phyloP scores from a whole-genome alignment of 2,329 filamentous ascomycete species.

The Diaporthe destruens region DNA sequence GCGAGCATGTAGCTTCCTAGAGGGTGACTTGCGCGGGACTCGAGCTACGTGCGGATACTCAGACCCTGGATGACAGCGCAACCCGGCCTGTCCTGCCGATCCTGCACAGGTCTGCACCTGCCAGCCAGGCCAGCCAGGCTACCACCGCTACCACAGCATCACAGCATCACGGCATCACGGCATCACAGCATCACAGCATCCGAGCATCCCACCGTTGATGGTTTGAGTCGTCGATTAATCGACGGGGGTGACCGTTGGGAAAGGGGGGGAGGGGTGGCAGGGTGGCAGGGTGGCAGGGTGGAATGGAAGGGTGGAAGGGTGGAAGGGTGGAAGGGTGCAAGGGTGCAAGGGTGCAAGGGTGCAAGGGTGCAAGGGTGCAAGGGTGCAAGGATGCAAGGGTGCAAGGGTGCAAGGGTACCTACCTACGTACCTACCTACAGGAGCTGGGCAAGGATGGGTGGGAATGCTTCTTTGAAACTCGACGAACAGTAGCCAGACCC shows the following conservation, averaged over 20 bases:
- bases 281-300: too few species aligned
- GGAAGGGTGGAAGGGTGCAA: too few species aligned
- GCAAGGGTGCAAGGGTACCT: too few species aligned
- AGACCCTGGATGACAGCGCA: conserved; percentile 12
- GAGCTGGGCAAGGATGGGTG: background rate
- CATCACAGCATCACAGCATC: too few species aligned
- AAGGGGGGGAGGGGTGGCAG: background rate
- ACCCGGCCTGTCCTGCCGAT: background rate
- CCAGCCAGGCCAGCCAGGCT: background rate
- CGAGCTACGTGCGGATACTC: background rate
- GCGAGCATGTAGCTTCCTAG: conserved; percentile 9
- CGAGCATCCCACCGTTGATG: background rate
- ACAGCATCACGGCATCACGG: background rate
- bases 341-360: too few species aligned
- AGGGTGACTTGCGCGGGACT: conserved; percentile 21
- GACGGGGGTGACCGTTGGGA: background rate
- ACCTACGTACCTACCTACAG: too few species aligned
- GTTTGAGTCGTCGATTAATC: background rate
- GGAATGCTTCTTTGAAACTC: conserved; percentile 29
- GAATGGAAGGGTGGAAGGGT: too few species aligned
- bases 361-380: too few species aligned
- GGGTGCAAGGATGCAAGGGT: too few species aligned
- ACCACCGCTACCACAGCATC: background rate
- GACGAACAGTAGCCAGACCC: conserved; percentile 19
- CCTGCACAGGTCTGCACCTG: background rate